Base-by-base conservation (phyloP, 345 rosid genomes). In the Gossypium stocksii region DNA sequence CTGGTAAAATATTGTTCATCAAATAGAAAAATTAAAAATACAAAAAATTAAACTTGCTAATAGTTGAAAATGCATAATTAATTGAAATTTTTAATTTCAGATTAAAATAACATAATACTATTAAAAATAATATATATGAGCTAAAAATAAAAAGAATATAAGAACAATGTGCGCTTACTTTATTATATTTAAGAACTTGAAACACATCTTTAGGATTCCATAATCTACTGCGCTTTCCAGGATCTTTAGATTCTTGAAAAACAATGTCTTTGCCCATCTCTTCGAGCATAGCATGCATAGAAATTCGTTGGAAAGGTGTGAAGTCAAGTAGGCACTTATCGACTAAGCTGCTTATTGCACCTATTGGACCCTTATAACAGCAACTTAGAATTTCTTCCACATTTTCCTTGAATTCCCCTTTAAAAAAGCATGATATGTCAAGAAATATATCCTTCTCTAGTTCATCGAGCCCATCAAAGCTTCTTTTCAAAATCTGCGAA, bases 151-250 rank as follows among this genome's bases (percentile, higher is more conserved):
- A 49, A 49, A 13, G 16, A 49, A 49, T 0, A 49, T 15, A 49
- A n/a, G 3, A 1, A 9, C 25, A 49, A 3, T 9, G 16, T 12
- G 3, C 7, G 2, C 53, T 73, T 49, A 80, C 86, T 73, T 46
- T 71, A 19, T 77, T 78, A 25, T 67, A 48, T 58, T 62, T 73
- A 2, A 80, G n/a, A 2, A 82, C 77, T 13, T 63, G 76, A 41
- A 61, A 19, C 2, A 82, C 68, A 62, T 84, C 82, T 44, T 73
- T 7, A 0, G 44, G 3, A 0, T 38, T 61, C 43, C 71, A 38
- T 34, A 84, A n/a, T n/a, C 82, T 59, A 17, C 78, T 78, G 6
- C 82, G 80, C 9, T 22, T 65, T 20, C 73, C 79, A 59, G 82
- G 77, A 4, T 80, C 71, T 54, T 75, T 1, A 7, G 68, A 0